These are phyloP conservation scores for Nakazawaea laoshanensis DNA, from an alignment of 805 yeast species.

Conservation along the genomic window DNA sequence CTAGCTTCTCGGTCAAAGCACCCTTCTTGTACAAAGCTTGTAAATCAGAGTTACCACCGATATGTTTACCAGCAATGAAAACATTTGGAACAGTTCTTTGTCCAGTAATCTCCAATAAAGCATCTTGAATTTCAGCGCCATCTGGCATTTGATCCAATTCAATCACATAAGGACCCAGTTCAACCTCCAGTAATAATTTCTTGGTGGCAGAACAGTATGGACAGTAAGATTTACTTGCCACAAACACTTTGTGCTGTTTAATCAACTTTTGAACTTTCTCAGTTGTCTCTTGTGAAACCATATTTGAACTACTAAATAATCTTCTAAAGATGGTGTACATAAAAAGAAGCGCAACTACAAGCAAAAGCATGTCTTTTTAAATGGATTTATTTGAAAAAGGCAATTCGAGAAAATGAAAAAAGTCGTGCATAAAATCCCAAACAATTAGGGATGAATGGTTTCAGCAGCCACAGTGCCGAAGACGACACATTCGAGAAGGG, in stretches of 20 bases:
- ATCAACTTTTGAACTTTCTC: slow-evolving; percentile 57
- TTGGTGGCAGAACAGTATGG: slow-evolving; percentile 53
- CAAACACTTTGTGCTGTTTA: slow-evolving; percentile 56
- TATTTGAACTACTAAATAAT: slow-evolving; percentile 21
- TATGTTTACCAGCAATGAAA: slow-evolving; percentile 83
- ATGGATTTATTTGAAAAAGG: slow-evolving; percentile 3
- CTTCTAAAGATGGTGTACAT: slow-evolving; percentile 21
- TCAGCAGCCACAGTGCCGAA: slow-evolving; percentile 39
- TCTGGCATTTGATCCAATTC: slow-evolving; percentile 49
- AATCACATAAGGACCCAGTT: slow-evolving; percentile 41
- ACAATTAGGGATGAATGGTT: not conserved
- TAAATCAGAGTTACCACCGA: slow-evolving; percentile 91
- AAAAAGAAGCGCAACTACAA: slow-evolving; percentile 3
- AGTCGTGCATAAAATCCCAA: not conserved
- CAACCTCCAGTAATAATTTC: slow-evolving; percentile 26
- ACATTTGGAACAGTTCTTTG: slow-evolving; percentile 93
- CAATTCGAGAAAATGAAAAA: not conserved
- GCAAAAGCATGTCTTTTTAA: slow-evolving; percentile 2
- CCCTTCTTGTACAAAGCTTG: slow-evolving; percentile 62
- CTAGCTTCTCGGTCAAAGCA: slow-evolving; percentile 27
- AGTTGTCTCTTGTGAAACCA: slow-evolving; percentile 53
- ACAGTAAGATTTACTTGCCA: slow-evolving; percentile 77
- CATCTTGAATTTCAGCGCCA: slow-evolving; percentile 76
- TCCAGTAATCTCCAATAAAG: slow-evolving; percentile 69
- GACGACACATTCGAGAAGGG: slow-evolving; percentile 52